Evolutionary conservation across 2,329 filamentous ascomycete genomes (phyloP), one percentile per base, ranked within the genome.

Genomic region (Pseudogymnoascus sp.): DNA sequence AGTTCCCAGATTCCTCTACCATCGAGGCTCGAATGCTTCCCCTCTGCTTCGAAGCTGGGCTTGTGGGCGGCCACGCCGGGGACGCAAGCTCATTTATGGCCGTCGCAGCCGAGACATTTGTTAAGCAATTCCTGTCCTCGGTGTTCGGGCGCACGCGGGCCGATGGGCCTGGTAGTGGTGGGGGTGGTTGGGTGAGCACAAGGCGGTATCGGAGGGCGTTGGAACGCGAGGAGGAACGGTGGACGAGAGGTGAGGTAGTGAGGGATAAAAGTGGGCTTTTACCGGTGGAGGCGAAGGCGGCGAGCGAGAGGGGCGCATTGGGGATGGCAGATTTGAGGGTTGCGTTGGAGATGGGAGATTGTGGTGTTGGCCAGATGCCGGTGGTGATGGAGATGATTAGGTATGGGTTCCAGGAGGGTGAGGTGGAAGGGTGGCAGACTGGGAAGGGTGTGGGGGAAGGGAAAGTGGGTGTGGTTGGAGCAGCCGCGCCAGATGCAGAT

Each of bases 281-380:
- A 5, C 92, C 92, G 0, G 76, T 91, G 34, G 91, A 96, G 72
- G 83, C 88, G 2, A 90, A 88, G 69, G 86, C 87, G 59, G 85
- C 88, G 13, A 82, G 82, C 60, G 83, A 87, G 66, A 79, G 90
- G 37, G 82, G 84, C 5, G 83, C 89, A 0, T 74, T 96, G 1
- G 85, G 85, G 12, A 86, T 92, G 74, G 83, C 85, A 15, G 92
- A 96, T 71, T 73, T 96, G 55, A 81, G 88, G 35, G 76, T 96
- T 2, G 84, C 89, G 0, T 72, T 95, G 13, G 83, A 88, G 61
- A 80, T 96, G 64, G 85, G 87, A 10, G 89, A 94, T 59, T 83
- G 82, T 23, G 86, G 89, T 61, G 79, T 95, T 63, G 84, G 85
- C 8, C 84, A 89, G 62, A 92, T 94, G 74, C 90, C 89, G 0